phyloP scores from a whole-genome alignment of 2,329 filamentous ascomycete species.

The Trichoderma sp. region DNA sequence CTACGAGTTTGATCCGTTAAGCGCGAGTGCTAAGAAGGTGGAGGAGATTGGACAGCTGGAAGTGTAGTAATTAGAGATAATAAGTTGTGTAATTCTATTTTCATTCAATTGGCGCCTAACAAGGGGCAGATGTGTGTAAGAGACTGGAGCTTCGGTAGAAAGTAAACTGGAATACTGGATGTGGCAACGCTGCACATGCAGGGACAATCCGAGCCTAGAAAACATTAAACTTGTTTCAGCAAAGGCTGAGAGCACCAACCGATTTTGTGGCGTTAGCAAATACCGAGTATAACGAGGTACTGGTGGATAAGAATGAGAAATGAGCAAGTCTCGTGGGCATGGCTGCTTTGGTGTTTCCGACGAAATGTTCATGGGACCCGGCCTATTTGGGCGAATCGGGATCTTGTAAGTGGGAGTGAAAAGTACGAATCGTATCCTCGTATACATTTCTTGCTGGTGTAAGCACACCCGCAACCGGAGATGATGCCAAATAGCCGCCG shows the following conservation, averaged over 20 bases:
- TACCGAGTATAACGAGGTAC: neutral
- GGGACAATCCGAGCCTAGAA: neutral
- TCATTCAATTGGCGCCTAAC: neutral
- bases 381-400: neutral
- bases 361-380: neutral
- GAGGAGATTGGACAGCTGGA: conserved; percentile 42
- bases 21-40: conserved; percentile 45
- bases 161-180: neutral
- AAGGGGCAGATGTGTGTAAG: neutral
- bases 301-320: neutral
- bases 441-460: neutral
- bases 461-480: conserved; percentile 2
- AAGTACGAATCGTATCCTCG: neutral
- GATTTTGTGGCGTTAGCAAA: neutral
- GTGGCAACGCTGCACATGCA: neutral
- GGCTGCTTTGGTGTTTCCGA: conserved; percentile 7
- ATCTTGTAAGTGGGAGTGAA: neutral
- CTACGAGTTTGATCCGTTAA: conserved; percentile 70
- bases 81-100: neutral
- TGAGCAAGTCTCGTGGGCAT: neutral
- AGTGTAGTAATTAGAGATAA: conserved; percentile 13
- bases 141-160: neutral
- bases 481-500: neutral
- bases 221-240: neutral
- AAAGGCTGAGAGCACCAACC: neutral